Evolutionary conservation across 257 asterid genomes (phyloP).

Genomic region (Gardenia jasminoides): DNA sequence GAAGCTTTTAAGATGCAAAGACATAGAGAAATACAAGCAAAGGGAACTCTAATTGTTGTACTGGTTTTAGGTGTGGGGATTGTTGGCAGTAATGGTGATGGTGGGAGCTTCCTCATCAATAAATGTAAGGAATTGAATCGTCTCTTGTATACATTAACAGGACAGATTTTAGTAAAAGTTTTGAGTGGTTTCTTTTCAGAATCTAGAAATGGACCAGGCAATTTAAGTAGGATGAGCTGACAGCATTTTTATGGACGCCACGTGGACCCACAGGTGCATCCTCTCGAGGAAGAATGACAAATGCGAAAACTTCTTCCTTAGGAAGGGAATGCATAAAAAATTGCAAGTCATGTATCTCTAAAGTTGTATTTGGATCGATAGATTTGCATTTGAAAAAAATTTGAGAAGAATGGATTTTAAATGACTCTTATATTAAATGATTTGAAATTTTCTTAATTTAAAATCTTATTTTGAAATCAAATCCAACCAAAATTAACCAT

Average conservation of each 20-base stretch:
- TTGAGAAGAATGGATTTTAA: too few relatives aligned
- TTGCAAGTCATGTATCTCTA: not conserved
- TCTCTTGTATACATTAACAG: constrained; percentile 18
- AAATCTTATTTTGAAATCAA: too few relatives aligned
- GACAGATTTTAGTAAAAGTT: constrained; percentile 42
- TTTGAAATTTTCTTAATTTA: too few relatives aligned
- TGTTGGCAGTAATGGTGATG: constrained; percentile 22
- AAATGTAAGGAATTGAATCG: constrained; percentile 17
- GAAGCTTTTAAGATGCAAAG: constrained; percentile 15
- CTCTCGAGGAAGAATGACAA: not conserved
- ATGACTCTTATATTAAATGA: too few relatives aligned
- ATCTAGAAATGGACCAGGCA: constrained; percentile 35
- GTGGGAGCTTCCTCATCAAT: constrained; percentile 46
- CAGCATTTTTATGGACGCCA: constrained; percentile 36
- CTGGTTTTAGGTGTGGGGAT: constrained; percentile 19
- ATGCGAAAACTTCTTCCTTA: not conserved
- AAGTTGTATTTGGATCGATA: too few relatives aligned
- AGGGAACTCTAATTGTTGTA: constrained; percentile 21
- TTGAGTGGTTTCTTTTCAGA: constrained; percentile 27
- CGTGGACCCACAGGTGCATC: constrained; percentile 32
- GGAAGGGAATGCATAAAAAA: not conserved
- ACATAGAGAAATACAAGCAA: constrained; percentile 12
- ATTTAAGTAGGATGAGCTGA: constrained; percentile 26
- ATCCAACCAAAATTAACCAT: too few relatives aligned
- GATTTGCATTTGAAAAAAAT: too few relatives aligned